Conservation (phyloP, 495 filamentous ascomycete species). For the Penicillium robsamsonii region DNA sequence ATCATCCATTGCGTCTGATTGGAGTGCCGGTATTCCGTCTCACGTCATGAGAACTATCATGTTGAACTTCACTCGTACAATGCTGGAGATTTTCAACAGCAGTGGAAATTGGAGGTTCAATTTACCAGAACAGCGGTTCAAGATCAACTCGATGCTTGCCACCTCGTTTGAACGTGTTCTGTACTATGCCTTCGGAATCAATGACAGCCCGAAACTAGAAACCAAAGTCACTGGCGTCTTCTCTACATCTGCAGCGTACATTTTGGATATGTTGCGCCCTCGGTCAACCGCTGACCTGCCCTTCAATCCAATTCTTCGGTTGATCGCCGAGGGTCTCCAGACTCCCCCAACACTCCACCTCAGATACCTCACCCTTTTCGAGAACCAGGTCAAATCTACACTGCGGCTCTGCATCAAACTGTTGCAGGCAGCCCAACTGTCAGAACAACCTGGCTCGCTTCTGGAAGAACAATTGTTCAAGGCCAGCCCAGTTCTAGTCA, state of each 20-base stretch:
- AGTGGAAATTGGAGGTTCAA: conserved; percentile 79
- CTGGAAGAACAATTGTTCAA: conserved; percentile 81
- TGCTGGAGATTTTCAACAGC: conserved; percentile 80
- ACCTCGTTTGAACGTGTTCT: conserved; percentile 69
- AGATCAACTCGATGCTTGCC: conserved; percentile 58
- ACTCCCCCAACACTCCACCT: conserved; percentile 63
- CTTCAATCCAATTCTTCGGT: conserved; percentile 73
- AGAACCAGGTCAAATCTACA: conserved; percentile 60
- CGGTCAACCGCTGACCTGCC: conserved; percentile 64
- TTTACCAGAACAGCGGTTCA: conserved; percentile 60
- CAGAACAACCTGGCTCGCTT: conserved; percentile 56
- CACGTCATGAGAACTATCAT: conserved; percentile 72
- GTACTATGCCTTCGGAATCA: conserved; percentile 68
- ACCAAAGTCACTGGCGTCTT: conserved; percentile 64
- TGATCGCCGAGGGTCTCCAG: conserved; percentile 64
- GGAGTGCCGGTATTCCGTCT: conserved; percentile 71
- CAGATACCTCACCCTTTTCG: conserved; percentile 53
- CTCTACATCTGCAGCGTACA: conserved; percentile 65
- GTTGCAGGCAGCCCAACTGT: conserved; percentile 63
- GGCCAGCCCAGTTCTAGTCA: conserved; percentile 67
- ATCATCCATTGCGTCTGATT: conserved; percentile 51
- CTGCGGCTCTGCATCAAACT: conserved; percentile 66
- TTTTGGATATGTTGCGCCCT: conserved; percentile 74
- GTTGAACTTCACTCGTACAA: conserved; percentile 64
- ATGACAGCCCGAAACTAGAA: conserved; percentile 51